Base-by-base conservation (phyloP, 1,284 basidiomycete species). In the Ustilago shanxiensis region DNA sequence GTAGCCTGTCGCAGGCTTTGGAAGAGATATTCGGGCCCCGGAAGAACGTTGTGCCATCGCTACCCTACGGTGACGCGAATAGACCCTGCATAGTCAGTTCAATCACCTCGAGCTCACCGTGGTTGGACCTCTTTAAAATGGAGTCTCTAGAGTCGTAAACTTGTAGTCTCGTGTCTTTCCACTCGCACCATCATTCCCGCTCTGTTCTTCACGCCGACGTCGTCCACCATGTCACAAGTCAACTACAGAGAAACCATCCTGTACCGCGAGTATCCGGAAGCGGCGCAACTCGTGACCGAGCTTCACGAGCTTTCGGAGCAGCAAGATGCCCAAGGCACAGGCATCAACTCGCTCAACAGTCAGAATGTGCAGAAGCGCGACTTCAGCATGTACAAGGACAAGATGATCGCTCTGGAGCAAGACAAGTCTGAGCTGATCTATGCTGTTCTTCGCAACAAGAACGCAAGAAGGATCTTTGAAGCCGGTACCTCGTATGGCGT, bases 391-490 rank as follows among this genome's bases (percentile, higher is more conserved):
- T 73, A 57, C 65, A 73, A 50, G 39, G 51, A 75, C 57, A 75
- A 70, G 63, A 59, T 75, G 61, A 37, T 75, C 6, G 72, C 72
- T 22, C 63, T 75, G 18, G 67, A 75, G 45, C 66, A 75, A 50
- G 67, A 75, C 58, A 70, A 75, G 56, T 58, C 67, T 4, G 64
- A 63, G 47, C 29, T 66, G 18, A 61, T 70, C 56, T 71, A 66
- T 22, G 37, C 63, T 4, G 49, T 70, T 7, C 59, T 75, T 14
- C 66, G 72, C 3, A 64, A 47, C 60, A 75, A 63, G 67, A 59
- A 65, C 14, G 72, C 72, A 2, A 3, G 39, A 14, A 64, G 72
- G 47, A 64, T 75, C 52, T 75, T 75, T 41, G 67, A 74, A 31
- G 72, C 66, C 5, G 72, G 67, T 13, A 66, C 64, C 13, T 68